phyloP scores from a whole-genome alignment of 352 stramenopile species.

The Phytophthora lateralis region DNA sequence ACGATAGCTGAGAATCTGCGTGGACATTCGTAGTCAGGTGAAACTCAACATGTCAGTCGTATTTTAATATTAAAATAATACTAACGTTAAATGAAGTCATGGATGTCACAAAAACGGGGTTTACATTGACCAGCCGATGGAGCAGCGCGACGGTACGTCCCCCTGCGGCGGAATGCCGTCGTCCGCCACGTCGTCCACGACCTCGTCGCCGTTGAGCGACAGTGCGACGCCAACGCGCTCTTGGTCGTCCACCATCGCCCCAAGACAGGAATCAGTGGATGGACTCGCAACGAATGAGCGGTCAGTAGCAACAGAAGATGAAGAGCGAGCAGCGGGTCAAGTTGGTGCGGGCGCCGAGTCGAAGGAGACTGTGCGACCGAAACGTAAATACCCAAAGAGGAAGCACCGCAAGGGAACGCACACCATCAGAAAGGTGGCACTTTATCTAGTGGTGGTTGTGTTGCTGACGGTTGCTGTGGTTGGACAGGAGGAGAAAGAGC shows the following conservation, averaged over 20 bases:
- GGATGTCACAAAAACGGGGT: constrained; percentile 7
- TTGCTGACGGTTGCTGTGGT: background rate
- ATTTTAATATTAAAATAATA: no score
- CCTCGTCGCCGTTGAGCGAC: constrained; percentile 18
- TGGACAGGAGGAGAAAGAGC: constrained; percentile 39
- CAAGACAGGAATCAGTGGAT: background rate
- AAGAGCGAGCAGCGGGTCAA: background rate
- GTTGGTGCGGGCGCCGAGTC: constrained; percentile 2
- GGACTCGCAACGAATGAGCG: background rate
- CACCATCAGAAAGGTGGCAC: constrained; percentile 33
- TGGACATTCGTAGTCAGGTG: background rate
- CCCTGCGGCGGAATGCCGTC: constrained; percentile 1
- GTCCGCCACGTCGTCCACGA: constrained; percentile 21
- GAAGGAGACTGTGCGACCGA: constrained; percentile 5
- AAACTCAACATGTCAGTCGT: background rate
- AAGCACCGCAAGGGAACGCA: constrained; percentile 43
- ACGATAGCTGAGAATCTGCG: constrained; percentile 32
- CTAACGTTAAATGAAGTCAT: no score
- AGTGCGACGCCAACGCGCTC: background rate
- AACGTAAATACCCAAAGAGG: constrained; percentile 31
- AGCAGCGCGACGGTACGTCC: background rate
- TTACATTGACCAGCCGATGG: constrained; percentile 1
- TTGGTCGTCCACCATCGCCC: constrained; percentile 16
- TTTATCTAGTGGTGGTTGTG: constrained; percentile 2
- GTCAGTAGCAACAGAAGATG: background rate